Evolutionary conservation across 2,329 filamentous ascomycete species (phyloP), one percentile per base, ranked within the genome.

Genomic region (Colletotrichum horii): DNA sequence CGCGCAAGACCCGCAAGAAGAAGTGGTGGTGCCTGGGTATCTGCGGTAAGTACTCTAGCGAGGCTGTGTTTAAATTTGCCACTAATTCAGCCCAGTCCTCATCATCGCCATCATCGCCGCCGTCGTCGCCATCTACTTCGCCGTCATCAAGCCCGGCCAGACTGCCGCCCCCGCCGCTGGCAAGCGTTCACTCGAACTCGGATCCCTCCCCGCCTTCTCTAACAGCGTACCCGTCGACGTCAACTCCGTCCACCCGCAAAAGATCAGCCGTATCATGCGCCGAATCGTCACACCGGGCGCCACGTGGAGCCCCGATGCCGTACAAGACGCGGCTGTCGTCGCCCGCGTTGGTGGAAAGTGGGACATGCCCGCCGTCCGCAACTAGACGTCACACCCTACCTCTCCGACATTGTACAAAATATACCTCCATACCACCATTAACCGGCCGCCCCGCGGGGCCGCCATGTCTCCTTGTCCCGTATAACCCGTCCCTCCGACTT

Each of bases 1-100:
- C 96, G 11, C 90, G 94, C 83, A 91, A 92, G 80, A 95, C 94
- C 66, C 91, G 95, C 79, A 95, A 93, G 88, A 98, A 97, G 95
- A 98, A 98, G 94, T 98, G 96, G 96, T 96, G 94, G 83, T 98
- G 96, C 89, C 87, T 98, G 79, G 93, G 93, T 81, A 95, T 98
- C 81, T 87, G 89, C 80, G 87, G 90, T 92, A 87, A 79, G 90
- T 81, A 24, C 36, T 5, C 43, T n/a, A 52, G 43, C 12, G 36
- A 32, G 38, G 64, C 60, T 34, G 3, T 36, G 28, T 19, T 11
- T 15, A 36, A 4, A 62, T 30, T 76, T 76, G 48, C 79, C 75
- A 32, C 34, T 62, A 22, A 55, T 70, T 67, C 26, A n/a, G 26
- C 43, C 16, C 73, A 90, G 89, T 91, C 60, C 83, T 84, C 65